Conservation (phyloP, 371 early-diverging fungal genomes). For the Chytridium lagenaria region DNA sequence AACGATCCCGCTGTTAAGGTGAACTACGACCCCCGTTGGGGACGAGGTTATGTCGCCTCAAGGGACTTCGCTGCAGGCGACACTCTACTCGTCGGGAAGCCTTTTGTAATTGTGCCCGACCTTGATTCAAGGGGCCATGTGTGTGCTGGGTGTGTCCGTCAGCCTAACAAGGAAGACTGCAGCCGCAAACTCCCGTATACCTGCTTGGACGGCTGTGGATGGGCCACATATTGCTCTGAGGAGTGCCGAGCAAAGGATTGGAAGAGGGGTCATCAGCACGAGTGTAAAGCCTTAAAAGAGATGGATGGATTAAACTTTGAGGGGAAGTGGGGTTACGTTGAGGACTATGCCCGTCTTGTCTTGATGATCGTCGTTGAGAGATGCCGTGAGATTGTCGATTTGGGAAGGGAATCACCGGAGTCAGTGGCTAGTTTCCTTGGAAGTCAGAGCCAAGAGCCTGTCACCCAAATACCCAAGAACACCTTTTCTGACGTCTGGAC, state of each 20-base stretch:
- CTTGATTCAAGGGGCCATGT: conserved; percentile 5
- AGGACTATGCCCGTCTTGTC: conserved; percentile 44
- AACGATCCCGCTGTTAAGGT: too few species aligned
- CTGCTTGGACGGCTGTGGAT: conserved; percentile 25
- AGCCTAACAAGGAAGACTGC: conserved; percentile 5
- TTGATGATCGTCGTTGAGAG: conserved; percentile 24
- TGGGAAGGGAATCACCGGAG: not conserved
- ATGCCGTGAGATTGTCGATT: not conserved
- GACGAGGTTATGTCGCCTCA: conserved; percentile 43
- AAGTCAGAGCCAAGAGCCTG: conserved; percentile 1
- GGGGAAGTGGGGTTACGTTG: conserved; percentile 23
- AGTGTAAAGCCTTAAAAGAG: conserved; percentile 32
- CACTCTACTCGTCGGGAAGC: conserved; percentile 32
- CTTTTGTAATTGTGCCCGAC: conserved; percentile 49
- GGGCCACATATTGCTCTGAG: conserved; percentile 30
- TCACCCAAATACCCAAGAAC: not conserved
- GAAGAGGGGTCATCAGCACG: conserved; percentile 22
- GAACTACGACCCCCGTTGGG: conserved; percentile 38
- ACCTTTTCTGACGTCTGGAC: conserved; percentile 39
- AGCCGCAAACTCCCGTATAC: not conserved
- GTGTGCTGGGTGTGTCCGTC: conserved; percentile 32
- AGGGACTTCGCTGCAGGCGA: conserved; percentile 33
- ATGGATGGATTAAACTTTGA: not conserved
- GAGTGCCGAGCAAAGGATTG: conserved; percentile 31
- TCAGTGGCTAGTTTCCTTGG: not conserved